A percentile compares a stretch with the other conserved stretches of the same genome.
Evolutionary conservation across 129 eudicot species (phyloP).

Genomic region (Ambrosia trifida): DNA sequence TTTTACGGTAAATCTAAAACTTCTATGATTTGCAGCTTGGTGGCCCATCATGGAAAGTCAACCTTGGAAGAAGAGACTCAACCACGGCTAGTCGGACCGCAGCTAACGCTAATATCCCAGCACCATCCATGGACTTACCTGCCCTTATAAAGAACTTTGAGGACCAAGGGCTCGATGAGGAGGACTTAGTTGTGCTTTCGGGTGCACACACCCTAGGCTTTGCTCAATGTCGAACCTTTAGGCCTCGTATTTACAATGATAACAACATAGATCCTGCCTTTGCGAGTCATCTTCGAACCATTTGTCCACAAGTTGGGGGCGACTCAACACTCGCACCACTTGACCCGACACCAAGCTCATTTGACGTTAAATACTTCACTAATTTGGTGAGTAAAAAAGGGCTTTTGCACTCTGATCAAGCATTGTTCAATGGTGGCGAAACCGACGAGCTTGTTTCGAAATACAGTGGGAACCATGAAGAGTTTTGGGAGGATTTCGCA

Average conservation of each 20-base stretch:
- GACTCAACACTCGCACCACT: slow-evolving; percentile 38
- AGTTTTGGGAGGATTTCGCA: slow-evolving; percentile 32
- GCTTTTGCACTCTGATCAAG: slow-evolving; percentile 40
- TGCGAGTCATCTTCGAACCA: slow-evolving; percentile 23
- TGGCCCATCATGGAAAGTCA: slow-evolving; percentile 42
- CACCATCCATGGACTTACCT: slow-evolving; percentile 32
- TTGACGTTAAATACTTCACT: slow-evolving; percentile 33
- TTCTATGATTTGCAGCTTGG: slow-evolving; percentile 30
- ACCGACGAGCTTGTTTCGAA: slow-evolving; percentile 30
- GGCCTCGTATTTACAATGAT: slow-evolving; percentile 24
- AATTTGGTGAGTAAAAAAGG: slow-evolving; percentile 37
- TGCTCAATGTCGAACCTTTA: slow-evolving; percentile 26
- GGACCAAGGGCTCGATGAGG: slow-evolving; percentile 44
- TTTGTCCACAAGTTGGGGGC: slow-evolving; percentile 31
- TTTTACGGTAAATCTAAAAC: not conserved
- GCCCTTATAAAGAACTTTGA: slow-evolving; percentile 29
- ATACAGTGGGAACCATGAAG: slow-evolving; percentile 6
- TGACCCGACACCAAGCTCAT: slow-evolving; percentile 31
- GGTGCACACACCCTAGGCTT: slow-evolving; percentile 52
- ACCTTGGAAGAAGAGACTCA: slow-evolving; percentile 47
- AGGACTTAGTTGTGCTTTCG: slow-evolving; percentile 60
- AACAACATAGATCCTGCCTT: slow-evolving; percentile 30
- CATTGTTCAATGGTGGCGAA: slow-evolving; percentile 26
- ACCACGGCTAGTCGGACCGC: slow-evolving; percentile 30
- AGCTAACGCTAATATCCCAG: slow-evolving; percentile 32